Conservation (phyloP, 2,329 filamentous ascomycete genomes). For the Tolypocladium cylindrosporum region DNA sequence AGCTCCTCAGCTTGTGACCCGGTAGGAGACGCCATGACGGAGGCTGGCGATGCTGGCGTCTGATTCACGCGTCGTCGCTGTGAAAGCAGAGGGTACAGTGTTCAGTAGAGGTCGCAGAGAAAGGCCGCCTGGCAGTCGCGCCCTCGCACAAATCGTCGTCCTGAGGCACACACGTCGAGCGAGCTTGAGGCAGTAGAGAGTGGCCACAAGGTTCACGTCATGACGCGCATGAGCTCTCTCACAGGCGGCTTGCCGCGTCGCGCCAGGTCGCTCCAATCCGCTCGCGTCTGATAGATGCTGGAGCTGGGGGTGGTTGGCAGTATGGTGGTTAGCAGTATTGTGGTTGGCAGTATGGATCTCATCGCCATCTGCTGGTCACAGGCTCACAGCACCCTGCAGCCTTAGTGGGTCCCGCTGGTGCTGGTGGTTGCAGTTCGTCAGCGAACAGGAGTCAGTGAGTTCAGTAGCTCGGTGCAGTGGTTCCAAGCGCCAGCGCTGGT, state of each 20-base stretch:
- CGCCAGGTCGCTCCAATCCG: neutral
- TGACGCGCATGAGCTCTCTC: neutral
- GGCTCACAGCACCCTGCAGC: neutral
- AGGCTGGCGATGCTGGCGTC: neutral
- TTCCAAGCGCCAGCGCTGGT: neutral
- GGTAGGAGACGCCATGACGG: slow-evolving; percentile 8
- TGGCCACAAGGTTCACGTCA: neutral
- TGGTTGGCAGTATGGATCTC: neutral
- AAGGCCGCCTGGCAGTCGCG: no score
- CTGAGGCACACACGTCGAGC: neutral
- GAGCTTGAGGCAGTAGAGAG: neutral
- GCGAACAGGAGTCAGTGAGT: neutral
- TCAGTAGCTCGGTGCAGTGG: neutral
- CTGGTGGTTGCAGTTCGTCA: neutral
- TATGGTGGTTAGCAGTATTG: no score
- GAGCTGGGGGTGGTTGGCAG: neutral
- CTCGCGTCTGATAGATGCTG: neutral
- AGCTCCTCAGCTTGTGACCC: slow-evolving; percentile 3
- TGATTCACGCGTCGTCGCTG: neutral
- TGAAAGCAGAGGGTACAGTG: neutral
- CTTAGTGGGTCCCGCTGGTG: neutral
- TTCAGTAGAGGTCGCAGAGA: neutral
- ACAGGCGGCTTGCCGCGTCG: neutral
- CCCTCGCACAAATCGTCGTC: neutral
- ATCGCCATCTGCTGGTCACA: neutral